Base-by-base conservation (phyloP, 768 basidiomycete species). In the Guyanaporus albipodus region DNA sequence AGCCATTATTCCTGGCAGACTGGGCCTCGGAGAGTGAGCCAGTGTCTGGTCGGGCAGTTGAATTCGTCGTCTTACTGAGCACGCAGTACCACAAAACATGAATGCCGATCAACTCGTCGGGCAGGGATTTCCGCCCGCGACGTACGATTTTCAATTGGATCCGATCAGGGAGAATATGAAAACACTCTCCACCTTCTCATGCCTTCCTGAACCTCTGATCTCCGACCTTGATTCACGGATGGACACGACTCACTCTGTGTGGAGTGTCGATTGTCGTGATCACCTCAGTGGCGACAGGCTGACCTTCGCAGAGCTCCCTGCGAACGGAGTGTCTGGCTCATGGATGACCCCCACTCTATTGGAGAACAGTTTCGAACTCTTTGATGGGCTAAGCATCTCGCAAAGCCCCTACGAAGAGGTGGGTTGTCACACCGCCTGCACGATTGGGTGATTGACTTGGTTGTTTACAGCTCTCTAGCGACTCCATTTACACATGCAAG, bases 21-120 rank as follows among this genome's bases (percentile, higher is more conserved):
- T 21, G 15, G 18, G 15, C 21, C 4, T 8, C 11, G 21, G 14
- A 42, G 0, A 8, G 58, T 60, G n/a, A 53, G 55, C 5, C 23
- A 8, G 7, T 3, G n/a, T 27, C 37, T n/a, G 8, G 14, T n/a
- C 4, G 6, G 11, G 5, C 44, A 14, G 15, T 0, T 8, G 10
- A 2, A 15, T 14, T 27, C 21, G 22, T 29, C 2, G n/a, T 36
- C 47, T 57, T 4, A 50, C 21, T 3, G 26, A 24, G 15, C 21
- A 31, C 10, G 18, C 28, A 60, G 55, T n/a, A 17, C 11, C 21
- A 12, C 0, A 14, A n/a, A 4, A 15, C 7, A 7, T 5, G 8
- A 9, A 17, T 10, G 2, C 1, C 1, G 11, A 44, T 23, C 41
- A 17, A 8, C 6, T 34, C 1, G 1, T 11, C 17, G 28, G 21